Base-by-base conservation (phyloP, 1,139 yeast species). In the Zygoascus meyerae region DNA sequence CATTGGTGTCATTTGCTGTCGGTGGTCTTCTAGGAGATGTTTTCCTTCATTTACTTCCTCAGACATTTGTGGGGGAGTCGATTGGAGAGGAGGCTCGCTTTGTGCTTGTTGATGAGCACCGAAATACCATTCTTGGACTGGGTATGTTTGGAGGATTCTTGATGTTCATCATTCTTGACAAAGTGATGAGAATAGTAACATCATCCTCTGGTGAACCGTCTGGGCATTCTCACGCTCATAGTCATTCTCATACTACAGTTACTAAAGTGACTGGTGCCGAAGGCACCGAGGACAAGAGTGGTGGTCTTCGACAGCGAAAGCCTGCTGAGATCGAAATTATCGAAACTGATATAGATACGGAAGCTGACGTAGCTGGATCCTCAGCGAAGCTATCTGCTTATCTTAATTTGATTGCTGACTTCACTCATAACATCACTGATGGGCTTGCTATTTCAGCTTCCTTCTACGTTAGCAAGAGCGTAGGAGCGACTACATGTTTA, bases 21-120 rank as follows among this genome's bases (percentile, higher is more conserved):
- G 90, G 90, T 38, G 83, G 86, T 1, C 65, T 82, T 33, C 64
- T 83, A 31, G 89, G 89, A 37, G 87, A 81, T 58, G 78, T 81
- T 4, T 79, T 82, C 52, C 59, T 81, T 46, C 87, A 82, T 60
- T 58, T 82, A 50, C 61, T 82, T 38, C 89, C 89, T 2, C 84
- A 81, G 59, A 74, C 78, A 1, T 77, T 75, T 55, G 68, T 76
- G 6, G 80, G 80, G 12, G 80, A 76, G 50, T 66, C 67, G 8
- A 65, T 69, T 39, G 59, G 49, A 1, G 64, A 59, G 34, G 60
- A 55, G 1, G 70, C 68, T 10, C 59, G 71, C 16, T 68, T 77
- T 51, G 70, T 73, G 1, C 51, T 74, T 29, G 76, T 74, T 40
- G 81, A 77, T 53, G 77, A 71, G 48, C 66, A 65, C 48, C 64